Evolutionary conservation across 2,329 filamentous ascomycete species (phyloP).

Genomic region (Ceratocystis alfenasii): DNA sequence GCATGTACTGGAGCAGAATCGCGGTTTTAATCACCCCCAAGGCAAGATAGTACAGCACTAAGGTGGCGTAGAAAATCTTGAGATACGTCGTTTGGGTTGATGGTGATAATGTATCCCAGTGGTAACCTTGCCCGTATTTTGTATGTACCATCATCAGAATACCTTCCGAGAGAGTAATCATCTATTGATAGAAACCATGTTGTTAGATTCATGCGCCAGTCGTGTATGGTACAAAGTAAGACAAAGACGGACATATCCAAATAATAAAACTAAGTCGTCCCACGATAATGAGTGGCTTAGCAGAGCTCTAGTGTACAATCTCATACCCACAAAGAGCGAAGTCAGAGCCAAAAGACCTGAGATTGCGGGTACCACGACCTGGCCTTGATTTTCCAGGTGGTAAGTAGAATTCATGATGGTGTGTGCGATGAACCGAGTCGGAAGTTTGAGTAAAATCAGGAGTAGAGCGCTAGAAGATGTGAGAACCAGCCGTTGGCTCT

Average conservation of each 20-base stretch:
- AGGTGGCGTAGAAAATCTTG: constrained; percentile 25
- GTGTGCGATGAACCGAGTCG: background rate
- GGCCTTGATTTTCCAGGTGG: constrained; percentile 1
- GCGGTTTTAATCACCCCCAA: constrained; percentile 25
- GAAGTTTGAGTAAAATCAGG: background rate
- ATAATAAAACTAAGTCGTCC: constrained; percentile 12
- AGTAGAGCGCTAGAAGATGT: background rate
- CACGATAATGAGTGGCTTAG: constrained; percentile 17
- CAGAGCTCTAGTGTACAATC: constrained; percentile 18
- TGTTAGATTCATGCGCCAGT: background rate
- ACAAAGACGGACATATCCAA: constrained; percentile 16
- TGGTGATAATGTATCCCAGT: constrained; percentile 17
- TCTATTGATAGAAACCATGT: background rate
- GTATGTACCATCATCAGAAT: constrained; percentile 20
- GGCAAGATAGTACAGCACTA: constrained; percentile 25
- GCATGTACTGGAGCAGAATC: constrained; percentile 27
- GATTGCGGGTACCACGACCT: constrained; percentile 16
- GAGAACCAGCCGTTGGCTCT: too few species aligned
- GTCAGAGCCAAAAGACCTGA: constrained; percentile 5
- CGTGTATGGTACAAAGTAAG: background rate
- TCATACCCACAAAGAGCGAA: constrained; percentile 17
- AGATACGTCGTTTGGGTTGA: constrained; percentile 13
- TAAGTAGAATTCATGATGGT: constrained; percentile 1
- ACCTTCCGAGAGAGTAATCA: constrained; percentile 17
- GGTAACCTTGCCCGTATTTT: constrained; percentile 18